Conservation (phyloP, 768 basidiomycete genomes). For the Hypsizygus marmoreus region DNA sequence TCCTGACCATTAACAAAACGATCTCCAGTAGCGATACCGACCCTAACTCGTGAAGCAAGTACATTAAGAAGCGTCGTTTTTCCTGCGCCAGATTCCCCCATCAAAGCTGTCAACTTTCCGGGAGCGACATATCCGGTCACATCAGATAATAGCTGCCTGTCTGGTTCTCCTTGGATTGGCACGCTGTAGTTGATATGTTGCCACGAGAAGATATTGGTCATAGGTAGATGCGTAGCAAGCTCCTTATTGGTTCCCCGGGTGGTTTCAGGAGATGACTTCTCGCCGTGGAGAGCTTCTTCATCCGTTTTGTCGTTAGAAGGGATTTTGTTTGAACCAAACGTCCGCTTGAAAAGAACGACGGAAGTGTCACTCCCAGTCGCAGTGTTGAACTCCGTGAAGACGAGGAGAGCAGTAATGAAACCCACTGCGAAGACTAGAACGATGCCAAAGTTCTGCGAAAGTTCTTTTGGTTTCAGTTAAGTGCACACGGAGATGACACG, state of each 20-base stretch:
- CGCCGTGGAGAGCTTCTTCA: constrained; percentile 37
- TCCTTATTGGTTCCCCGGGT: constrained; percentile 26
- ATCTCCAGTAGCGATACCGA: constrained; percentile 40
- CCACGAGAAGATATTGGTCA: constrained; percentile 80
- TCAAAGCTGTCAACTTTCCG: constrained; percentile 77
- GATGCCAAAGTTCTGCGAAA: constrained; percentile 64
- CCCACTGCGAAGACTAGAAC: constrained; percentile 62
- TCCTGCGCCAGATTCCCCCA: constrained; percentile 60
- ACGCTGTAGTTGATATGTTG: constrained; percentile 69
- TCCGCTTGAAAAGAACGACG: constrained; percentile 68
- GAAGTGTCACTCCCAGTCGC: constrained; percentile 34
- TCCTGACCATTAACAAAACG: constrained; percentile 42
- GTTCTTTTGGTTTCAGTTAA: background rate
- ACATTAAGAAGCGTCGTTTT: constrained; percentile 45
- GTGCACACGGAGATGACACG: no score
- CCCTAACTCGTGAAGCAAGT: constrained; percentile 37
- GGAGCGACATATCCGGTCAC: constrained; percentile 82
- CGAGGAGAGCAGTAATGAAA: constrained; percentile 58
- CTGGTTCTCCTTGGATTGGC: constrained; percentile 45
- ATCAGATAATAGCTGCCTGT: constrained; percentile 60
- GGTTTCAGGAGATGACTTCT: constrained; percentile 24
- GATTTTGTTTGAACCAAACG: constrained; percentile 43
- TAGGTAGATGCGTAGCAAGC: constrained; percentile 42
- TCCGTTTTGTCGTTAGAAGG: constrained; percentile 26
- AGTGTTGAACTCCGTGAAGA: constrained; percentile 58